Evolutionary conservation across 345 rosid genomes (phyloP), one percentile per base, ranked within the genome.

Genomic region (Orychophragmus violaceus): DNA sequence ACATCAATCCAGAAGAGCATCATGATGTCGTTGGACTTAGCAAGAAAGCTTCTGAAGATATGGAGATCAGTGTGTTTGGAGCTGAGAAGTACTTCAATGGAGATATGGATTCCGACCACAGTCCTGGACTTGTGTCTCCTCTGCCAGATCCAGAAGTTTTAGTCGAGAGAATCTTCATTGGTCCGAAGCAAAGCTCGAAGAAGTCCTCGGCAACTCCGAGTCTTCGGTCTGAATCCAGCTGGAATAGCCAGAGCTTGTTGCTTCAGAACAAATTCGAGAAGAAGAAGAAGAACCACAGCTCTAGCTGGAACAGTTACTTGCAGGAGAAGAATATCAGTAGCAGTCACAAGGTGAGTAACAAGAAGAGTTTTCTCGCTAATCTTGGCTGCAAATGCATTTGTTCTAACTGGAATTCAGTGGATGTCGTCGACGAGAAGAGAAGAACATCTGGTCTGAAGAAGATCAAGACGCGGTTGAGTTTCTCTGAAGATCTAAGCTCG

Each of bases 1-100:
- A 54, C 29, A 53, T 41, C 22, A 57, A 56, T 61, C 64, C 25
- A 61, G 39, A 46, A 58, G 37, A 33, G 4, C 58, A 48, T 24
- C 24, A 16, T 16, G 41, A 48, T 35, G 66, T 33, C 60, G 42
- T 51, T 66, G 64, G 70, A 58, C 6, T 23, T 21, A 24, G 37
- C 11, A 71, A 66, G 74, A 76, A 82, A 73, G 77, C 53, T 59
- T 45, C 74, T 63, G 84, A 82, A 19, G 90, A 84, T 46, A 74
- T 78, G 68, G 97, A 86, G 68, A 84, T 90, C 21, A 88, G 90
- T 55, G 85, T 88, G 25, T 90, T 90, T 19, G 77, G 85, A 56
- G 97, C 97, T 17, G 97, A 90, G 72, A 90, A 81, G 53, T 90
- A 90, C 62, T 90, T 90, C 77, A 84, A 80, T 29, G 90, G 87